Evolutionary conservation across 192 early-diverging fungal genomes (phyloP).

Genomic region (Coemansia sp.): DNA sequence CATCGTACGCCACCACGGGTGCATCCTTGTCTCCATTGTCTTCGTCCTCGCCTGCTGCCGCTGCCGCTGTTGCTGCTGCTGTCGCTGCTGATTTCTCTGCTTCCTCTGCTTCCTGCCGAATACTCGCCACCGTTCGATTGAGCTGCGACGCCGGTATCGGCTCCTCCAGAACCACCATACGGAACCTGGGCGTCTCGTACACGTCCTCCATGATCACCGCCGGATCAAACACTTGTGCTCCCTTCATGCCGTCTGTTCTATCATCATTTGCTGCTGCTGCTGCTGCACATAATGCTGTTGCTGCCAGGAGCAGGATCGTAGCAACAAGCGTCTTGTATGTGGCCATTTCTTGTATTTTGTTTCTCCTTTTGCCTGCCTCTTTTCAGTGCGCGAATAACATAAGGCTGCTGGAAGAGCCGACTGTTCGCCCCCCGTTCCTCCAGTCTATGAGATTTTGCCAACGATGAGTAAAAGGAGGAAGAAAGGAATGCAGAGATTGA

Average conservation of each 20-base stretch:
- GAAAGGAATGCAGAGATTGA: too few species aligned
- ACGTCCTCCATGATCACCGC: conserved; percentile 40
- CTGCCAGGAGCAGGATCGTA: too few species aligned
- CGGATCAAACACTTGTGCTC: conserved; percentile 8
- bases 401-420: too few species aligned
- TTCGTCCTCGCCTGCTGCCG: neutral
- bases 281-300: neutral
- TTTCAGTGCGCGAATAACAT: too few species aligned
- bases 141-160: conserved; percentile 33
- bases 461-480: too few species aligned
- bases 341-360: too few species aligned
- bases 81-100: neutral
- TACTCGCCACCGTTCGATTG: neutral
- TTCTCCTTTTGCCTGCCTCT: too few species aligned
- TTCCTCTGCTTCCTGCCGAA: neutral
- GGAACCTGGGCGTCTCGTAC: conserved; percentile 35
- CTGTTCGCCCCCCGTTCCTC: too few species aligned
- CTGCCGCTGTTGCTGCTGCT: neutral
- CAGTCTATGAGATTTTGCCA: too few species aligned
- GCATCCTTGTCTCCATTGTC: neutral
- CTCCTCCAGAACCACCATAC: conserved; percentile 20
- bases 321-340: too few species aligned
- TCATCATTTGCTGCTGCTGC: conserved; percentile 1
- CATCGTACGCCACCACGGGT: conserved; percentile 17
- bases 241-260: neutral